Percentiles rank a stretch among this genome's conserved stretches.
Conservation (phyloP, 2,329 filamentous ascomycete genomes). For the Cordyceps militaris region DNA sequence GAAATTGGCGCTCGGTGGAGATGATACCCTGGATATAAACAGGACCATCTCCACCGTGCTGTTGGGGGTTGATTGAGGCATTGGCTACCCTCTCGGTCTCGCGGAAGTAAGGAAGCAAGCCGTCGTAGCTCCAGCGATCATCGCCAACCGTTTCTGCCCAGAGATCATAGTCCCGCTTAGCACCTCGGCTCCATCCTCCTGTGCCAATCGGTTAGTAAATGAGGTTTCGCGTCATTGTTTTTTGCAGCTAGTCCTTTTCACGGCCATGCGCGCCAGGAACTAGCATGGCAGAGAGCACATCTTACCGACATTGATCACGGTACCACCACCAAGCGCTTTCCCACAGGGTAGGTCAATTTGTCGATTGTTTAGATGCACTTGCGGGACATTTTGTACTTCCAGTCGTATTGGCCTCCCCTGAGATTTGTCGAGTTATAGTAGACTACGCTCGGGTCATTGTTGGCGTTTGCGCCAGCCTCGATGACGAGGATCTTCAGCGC, state of each 20-base stretch:
- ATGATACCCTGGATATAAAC: conserved; percentile 24
- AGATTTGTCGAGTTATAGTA: conserved; percentile 23
- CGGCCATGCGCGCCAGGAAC: background rate
- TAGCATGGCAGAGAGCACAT: background rate
- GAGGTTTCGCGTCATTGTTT: background rate
- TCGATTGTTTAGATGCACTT: conserved; percentile 21
- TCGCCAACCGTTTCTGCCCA: conserved; percentile 31
- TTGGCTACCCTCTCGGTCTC: conserved; percentile 27
- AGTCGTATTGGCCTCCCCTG: conserved; percentile 25
- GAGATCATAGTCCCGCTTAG: conserved; percentile 35
- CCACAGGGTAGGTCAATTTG: conserved; percentile 21
- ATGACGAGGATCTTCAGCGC: conserved; percentile 29
- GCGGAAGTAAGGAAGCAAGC: conserved; percentile 36
- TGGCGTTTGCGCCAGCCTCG: conserved; percentile 29
- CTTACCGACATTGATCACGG: conserved; percentile 29
- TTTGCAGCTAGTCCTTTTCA: background rate
- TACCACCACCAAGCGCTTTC: conserved; percentile 33
- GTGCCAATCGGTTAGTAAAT: background rate
- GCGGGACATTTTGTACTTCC: conserved; percentile 26
- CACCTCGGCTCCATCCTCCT: conserved; percentile 36
- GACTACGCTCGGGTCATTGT: conserved; percentile 20
- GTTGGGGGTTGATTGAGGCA: conserved; percentile 20
- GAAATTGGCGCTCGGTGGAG: conserved; percentile 29
- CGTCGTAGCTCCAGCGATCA: conserved; percentile 36
- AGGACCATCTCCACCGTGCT: conserved; percentile 32